These are phyloP conservation scores for Neocallimastix lanati DNA, from an alignment of 192 early-diverging fungal genomes.

Conservation along the genomic window DNA sequence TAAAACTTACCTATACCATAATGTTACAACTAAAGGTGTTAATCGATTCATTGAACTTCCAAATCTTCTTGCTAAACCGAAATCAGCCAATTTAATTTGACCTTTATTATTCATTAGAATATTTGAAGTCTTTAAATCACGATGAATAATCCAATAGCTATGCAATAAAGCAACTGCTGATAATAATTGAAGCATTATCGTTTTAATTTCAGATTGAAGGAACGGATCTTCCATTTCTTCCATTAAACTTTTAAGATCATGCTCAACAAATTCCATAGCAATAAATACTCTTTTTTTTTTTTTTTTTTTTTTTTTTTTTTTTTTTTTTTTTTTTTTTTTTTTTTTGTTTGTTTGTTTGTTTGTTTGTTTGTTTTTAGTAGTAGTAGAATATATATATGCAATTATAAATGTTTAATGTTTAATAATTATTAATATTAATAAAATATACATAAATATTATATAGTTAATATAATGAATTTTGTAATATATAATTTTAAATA, in stretches of 20 bases:
- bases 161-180: conserved; percentile 41
- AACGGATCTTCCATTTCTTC: conserved; percentile 63
- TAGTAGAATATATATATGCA: too few species aligned
- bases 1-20: conserved; percentile 42
- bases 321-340: too few species aligned
- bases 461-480: too few species aligned
- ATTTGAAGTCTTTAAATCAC: conserved; percentile 49
- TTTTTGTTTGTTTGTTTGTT: too few species aligned
- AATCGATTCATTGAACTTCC: conserved; percentile 41
- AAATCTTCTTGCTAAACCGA: conserved; percentile 43
- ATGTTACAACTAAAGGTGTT: conserved; percentile 46
- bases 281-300: too few species aligned
- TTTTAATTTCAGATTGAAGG: conserved; percentile 66
- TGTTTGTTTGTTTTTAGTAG: too few species aligned
- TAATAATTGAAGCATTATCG: conserved; percentile 49
- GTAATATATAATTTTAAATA: too few species aligned
- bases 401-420: too few species aligned
- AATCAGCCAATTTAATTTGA: conserved; percentile 42
- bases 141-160: conserved; percentile 49
- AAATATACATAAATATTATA: too few species aligned
- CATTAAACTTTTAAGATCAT: conserved; percentile 84
- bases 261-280: conserved; percentile 95
- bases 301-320: conserved; percentile 20
- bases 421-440: too few species aligned
- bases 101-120: conserved; percentile 21